Percentiles rank a stretch among this genome's conserved stretches.
Conservation (phyloP, 2,329 filamentous ascomycete species). For the Cercospora canescens region DNA sequence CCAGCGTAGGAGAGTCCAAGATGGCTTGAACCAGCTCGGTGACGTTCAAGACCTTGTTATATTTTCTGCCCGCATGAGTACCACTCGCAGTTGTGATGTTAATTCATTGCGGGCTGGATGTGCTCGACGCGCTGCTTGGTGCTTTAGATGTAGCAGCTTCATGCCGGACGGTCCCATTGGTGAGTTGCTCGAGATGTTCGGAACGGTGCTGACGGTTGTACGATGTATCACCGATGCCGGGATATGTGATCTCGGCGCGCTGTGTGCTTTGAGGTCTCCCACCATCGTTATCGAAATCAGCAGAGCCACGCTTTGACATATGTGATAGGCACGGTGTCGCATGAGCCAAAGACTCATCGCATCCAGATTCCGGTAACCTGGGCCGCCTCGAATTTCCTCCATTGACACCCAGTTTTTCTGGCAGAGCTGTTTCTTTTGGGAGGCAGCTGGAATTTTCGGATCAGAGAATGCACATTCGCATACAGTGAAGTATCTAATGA, state of each 20-base stretch:
- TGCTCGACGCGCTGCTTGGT: neutral
- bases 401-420: neutral
- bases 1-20: too few species aligned
- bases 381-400: too few species aligned
- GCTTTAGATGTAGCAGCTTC: neutral
- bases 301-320: neutral
- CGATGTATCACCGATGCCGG: neutral
- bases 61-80: too few species aligned
- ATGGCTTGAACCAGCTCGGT: too few species aligned
- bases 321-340: neutral
- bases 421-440: neutral
- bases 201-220: neutral
- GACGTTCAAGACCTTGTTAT: too few species aligned
- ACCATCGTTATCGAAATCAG: neutral
- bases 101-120: neutral
- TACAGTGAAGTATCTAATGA: slow-evolving; percentile 14
- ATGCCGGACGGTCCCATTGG: neutral
- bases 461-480: neutral
- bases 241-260: neutral
- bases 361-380: too few species aligned
- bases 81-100: too few species aligned
- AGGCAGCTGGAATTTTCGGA: neutral
- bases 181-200: neutral
- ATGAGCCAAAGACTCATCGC: too few species aligned
- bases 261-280: neutral